Base-by-base conservation (phyloP, 2,329 filamentous ascomycete species). In the Pseudovirgaria hyperparasitica region DNA sequence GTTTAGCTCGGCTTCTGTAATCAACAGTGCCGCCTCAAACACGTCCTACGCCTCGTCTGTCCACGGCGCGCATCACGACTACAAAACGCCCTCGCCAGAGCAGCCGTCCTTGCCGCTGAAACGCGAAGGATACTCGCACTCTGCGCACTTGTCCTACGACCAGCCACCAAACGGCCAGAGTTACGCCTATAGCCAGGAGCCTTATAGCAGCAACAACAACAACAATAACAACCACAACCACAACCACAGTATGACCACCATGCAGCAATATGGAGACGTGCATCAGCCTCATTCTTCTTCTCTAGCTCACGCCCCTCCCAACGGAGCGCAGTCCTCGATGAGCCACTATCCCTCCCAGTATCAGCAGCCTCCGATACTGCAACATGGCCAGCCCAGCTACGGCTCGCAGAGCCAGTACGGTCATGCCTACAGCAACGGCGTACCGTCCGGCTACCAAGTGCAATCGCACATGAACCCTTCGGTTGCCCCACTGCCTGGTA, bases 251-350 rank as follows among this genome's bases (percentile, higher is more conserved):
- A 93, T 94, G 86, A 92, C 92, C 62, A 77, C 79, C 57, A 69
- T 70, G 43, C 71, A 74, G 46, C 66, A 74, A 41, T 87, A 92
- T 44, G 81, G 92, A 76, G 90, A 92, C 55, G 85, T 90, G 48
- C 69, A 76, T 50, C 63, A 71, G 38, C 61, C 68, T 44, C 81
- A 90, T 56, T 80, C 81, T 43, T 71, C 76, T 40, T 77, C 76
- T 34, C 81, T 82, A 51, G 67, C 74, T 33, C 80, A 79, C 44
- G 66, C 75, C 32, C 76, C 81, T 7, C 79, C 85, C 51, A 75
- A 81, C 13, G 79, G 81, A 23, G 78, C 82, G 9, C 81, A 84
- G 1, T 65, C 75, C 32, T 67, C 65, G 27, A 68, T 92, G 54
- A 63, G 70, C 23, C 81, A 86, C 41, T 92, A 93, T 54, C 62